Conservation (phyloP, 441 rosid species). For the Populus hybrid region DNA sequence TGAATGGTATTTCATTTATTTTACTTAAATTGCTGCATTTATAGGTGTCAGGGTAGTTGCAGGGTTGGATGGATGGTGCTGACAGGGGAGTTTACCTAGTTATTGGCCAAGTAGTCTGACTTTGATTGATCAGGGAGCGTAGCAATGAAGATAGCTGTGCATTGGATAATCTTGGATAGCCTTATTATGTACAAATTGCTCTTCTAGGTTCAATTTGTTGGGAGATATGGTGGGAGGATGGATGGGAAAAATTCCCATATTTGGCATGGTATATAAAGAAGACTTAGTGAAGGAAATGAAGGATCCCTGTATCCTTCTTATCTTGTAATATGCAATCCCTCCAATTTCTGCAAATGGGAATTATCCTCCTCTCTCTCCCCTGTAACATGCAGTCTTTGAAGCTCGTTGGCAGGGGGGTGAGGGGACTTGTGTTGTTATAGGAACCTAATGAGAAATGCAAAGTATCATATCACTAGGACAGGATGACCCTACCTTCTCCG, state of each 20-base stretch:
- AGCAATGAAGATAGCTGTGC: background rate
- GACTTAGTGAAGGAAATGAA: background rate
- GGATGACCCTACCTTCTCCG: background rate
- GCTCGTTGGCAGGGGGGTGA: background rate
- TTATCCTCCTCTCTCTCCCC: background rate
- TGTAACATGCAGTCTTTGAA: background rate
- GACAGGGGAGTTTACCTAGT: background rate
- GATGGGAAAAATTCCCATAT: background rate
- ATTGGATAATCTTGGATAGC: background rate
- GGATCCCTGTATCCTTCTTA: background rate
- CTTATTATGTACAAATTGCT: background rate
- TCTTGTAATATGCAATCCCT: background rate
- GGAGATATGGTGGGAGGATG: background rate
- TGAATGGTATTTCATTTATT: slow-evolving; percentile 57
- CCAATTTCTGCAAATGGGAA: background rate
- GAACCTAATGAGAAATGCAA: background rate
- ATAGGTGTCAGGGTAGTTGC: background rate
- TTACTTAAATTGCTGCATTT: background rate
- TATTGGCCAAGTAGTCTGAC: background rate
- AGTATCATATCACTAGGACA: background rate
- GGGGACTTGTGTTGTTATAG: background rate
- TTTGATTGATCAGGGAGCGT: background rate
- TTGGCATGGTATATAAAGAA: background rate
- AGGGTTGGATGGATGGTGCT: background rate
- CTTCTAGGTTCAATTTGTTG: background rate